These are phyloP conservation scores for Intubia oerlemansii DNA, from an alignment of 2,329 filamentous ascomycete genomes.

Conservation along the genomic window DNA sequence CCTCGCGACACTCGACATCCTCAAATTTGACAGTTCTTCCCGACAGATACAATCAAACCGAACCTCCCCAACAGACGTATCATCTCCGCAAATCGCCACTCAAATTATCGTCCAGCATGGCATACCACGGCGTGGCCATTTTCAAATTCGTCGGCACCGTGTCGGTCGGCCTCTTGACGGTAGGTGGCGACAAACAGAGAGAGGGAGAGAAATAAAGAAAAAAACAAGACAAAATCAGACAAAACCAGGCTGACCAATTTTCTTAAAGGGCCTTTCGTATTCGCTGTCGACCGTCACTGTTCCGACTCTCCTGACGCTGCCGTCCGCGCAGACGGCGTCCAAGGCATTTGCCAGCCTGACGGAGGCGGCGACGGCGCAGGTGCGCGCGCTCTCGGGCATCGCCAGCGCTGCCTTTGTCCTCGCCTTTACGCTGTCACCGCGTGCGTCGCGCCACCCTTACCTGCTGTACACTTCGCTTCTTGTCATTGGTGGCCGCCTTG, in stretches of 20 bases:
- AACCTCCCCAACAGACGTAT: too few species aligned
- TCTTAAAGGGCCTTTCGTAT: slow-evolving; percentile 62
- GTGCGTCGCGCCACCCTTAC: slow-evolving; percentile 63
- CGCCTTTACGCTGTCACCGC: slow-evolving; percentile 58
- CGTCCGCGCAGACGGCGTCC: slow-evolving; percentile 49
- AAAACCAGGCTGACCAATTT: too few species aligned
- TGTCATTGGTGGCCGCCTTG: slow-evolving; percentile 37
- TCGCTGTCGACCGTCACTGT: slow-evolving; percentile 58
- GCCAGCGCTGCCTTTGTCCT: slow-evolving; percentile 53
- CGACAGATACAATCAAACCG: too few species aligned
- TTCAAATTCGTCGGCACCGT: slow-evolving; percentile 89
- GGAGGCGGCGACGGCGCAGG: slow-evolving; percentile 38
- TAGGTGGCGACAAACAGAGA: too few species aligned
- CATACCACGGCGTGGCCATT: slow-evolving; percentile 48
- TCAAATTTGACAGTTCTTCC: too few species aligned
- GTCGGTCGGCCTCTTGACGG: slow-evolving; percentile 70
- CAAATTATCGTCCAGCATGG: too few species aligned
- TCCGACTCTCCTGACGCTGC: slow-evolving; percentile 61
- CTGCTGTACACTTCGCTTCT: slow-evolving; percentile 67
- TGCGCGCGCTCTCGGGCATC: slow-evolving; percentile 44
- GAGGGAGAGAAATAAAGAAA: neutral
- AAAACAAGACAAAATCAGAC: neutral
- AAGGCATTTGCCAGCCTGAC: slow-evolving; percentile 50
- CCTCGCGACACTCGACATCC: too few species aligned
- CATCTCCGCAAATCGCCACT: too few species aligned